Evolutionary conservation across 1,284 basidiomycete species (phyloP).

Genomic region (Pholiota adiposa): DNA sequence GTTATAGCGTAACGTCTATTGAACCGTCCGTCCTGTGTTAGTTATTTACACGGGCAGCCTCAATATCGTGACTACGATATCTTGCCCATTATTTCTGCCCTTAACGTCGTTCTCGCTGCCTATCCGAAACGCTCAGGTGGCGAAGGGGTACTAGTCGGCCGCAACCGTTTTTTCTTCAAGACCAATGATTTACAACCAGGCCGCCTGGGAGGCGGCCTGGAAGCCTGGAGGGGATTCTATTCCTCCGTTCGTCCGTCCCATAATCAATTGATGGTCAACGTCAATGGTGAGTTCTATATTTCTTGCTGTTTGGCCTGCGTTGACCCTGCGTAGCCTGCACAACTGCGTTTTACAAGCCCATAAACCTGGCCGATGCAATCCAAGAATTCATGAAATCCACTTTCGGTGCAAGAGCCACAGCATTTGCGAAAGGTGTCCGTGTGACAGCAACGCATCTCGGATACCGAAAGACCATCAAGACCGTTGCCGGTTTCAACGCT

Average conservation of each 20-base stretch:
- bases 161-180: slow-evolving; percentile 78
- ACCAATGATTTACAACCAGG: slow-evolving; percentile 42
- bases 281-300: slow-evolving; percentile 51
- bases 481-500: slow-evolving; percentile 49
- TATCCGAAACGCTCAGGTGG: slow-evolving; percentile 59
- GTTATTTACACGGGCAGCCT: slow-evolving; percentile 62
- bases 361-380: slow-evolving; percentile 65
- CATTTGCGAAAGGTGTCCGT: slow-evolving; percentile 64
- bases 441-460: slow-evolving; percentile 61
- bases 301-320: background rate
- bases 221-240: slow-evolving; percentile 77
- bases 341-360: slow-evolving; percentile 73
- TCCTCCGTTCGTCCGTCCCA: slow-evolving; percentile 75
- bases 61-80: slow-evolving; percentile 68
- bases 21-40: slow-evolving; percentile 31
- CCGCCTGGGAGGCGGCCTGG: slow-evolving; percentile 62
- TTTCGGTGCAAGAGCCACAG: slow-evolving; percentile 52
- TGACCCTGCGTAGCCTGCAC: slow-evolving; percentile 54
- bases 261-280: slow-evolving; percentile 78
- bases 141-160: slow-evolving; percentile 73
- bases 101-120: slow-evolving; percentile 73
- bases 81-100: slow-evolving; percentile 67
- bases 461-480: slow-evolving; percentile 64
- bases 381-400: slow-evolving; percentile 51
- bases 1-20: slow-evolving; percentile 13